A percentile compares a stretch with the other conserved stretches of the same genome.
Evolutionary conservation across 257 asterid species (phyloP).

Genomic region (Solanum arcanum): DNA sequence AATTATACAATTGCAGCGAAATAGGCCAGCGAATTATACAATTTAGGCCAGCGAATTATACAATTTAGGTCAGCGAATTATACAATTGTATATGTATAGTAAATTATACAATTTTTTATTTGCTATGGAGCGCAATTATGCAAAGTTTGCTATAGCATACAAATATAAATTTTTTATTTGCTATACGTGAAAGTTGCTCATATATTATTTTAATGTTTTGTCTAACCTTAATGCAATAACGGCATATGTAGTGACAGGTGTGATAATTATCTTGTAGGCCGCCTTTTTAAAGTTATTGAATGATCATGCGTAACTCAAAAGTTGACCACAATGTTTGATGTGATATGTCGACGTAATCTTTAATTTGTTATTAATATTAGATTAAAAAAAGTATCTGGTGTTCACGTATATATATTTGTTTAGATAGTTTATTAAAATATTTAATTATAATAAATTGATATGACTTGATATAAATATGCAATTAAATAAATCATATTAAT

Average conservation of each 20-base stretch:
- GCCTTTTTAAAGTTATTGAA: neutral
- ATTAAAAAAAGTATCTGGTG: neutral
- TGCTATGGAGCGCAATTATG: no score
- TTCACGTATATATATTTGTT: neutral
- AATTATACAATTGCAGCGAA: no score
- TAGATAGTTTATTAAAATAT: neutral
- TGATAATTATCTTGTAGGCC: neutral
- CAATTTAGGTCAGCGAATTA: no score
- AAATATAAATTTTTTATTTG: no score
- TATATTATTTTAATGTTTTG: neutral
- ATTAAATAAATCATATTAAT: no score
- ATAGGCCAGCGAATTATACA: no score
- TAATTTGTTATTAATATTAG: neutral
- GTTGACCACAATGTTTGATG: neutral
- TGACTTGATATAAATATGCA: neutral
- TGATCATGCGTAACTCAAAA: neutral
- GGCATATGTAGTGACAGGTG: neutral
- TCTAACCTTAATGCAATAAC: neutral
- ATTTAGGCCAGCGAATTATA: no score
- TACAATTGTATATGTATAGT: no score
- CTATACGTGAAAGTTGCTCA: no score
- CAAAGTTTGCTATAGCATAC: no score
- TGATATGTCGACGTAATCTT: neutral
- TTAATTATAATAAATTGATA: neutral
- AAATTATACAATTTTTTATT: no score